Evolutionary conservation across 805 yeast genomes (phyloP).

Genomic region (Teunomyces tritomae): DNA sequence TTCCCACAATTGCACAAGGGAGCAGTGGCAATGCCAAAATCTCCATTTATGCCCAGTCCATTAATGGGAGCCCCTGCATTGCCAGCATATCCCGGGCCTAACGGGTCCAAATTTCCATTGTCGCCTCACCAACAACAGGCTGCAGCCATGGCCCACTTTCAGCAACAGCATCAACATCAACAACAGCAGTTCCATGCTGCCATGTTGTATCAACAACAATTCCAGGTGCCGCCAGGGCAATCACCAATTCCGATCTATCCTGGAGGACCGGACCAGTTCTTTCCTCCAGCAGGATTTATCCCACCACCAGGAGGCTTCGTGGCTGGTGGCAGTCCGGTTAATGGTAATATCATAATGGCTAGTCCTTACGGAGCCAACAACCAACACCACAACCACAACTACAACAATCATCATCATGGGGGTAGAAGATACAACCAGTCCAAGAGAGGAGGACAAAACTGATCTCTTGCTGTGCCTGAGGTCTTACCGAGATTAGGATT

Average conservation of each 20-base stretch:
- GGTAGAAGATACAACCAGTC: slow-evolving; percentile 12
- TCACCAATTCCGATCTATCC: slow-evolving; percentile 35
- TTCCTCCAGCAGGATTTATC: slow-evolving; percentile 37
- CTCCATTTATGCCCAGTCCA: slow-evolving; percentile 33
- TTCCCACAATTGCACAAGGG: slow-evolving; percentile 40
- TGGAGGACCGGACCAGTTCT: slow-evolving; percentile 28
- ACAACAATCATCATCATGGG: slow-evolving; percentile 6
- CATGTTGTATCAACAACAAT: slow-evolving; percentile 38
- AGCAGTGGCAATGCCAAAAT: slow-evolving; percentile 11
- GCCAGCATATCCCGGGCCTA: slow-evolving; percentile 15
- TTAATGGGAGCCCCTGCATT: slow-evolving; percentile 24
- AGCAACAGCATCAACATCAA: slow-evolving; percentile 6
- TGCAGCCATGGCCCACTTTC: slow-evolving; percentile 33
- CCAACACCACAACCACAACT: slow-evolving; percentile 6
- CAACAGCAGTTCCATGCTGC: slow-evolving; percentile 39
- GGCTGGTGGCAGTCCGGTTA: slow-evolving; percentile 28
- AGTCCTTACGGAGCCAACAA: slow-evolving; percentile 9
- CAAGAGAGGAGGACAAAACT: slow-evolving; percentile 12
- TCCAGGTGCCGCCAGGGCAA: slow-evolving; percentile 32
- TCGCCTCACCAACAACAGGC: slow-evolving; percentile 29
- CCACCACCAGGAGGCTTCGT: slow-evolving; percentile 30
- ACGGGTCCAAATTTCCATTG: slow-evolving; percentile 21
- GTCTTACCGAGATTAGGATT: background rate
- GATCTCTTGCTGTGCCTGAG: slow-evolving; percentile 2
- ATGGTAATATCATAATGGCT: slow-evolving; percentile 23